phyloP scores from a whole-genome alignment of 257 asterid species.

The Nicotiana obtusifolia region DNA sequence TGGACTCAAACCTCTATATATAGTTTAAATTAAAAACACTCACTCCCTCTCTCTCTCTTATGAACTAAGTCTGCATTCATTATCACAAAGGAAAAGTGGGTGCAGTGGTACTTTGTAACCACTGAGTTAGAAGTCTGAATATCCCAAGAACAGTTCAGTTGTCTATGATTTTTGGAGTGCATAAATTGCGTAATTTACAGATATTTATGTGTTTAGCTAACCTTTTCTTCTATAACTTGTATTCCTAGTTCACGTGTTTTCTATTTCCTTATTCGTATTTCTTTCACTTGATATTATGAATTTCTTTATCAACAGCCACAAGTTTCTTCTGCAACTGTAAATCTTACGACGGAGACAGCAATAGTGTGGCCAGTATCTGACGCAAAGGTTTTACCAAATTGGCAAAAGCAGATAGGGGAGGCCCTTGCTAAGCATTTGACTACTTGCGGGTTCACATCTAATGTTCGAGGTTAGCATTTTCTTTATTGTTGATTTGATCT shows the following conservation, averaged over 20 bases:
- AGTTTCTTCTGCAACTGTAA: slow-evolving; percentile 89
- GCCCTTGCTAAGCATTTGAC: slow-evolving; percentile 93
- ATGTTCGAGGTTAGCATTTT: slow-evolving; percentile 56
- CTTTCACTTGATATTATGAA: slow-evolving; percentile 7
- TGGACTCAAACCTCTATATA: background rate
- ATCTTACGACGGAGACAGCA: slow-evolving; percentile 93
- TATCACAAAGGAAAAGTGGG: background rate
- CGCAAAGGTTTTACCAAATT: slow-evolving; percentile 67
- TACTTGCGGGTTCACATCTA: slow-evolving; percentile 75
- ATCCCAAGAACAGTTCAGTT: background rate
- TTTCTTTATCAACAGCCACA: slow-evolving; percentile 55
- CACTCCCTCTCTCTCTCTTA: background rate
- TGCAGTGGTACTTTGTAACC: background rate
- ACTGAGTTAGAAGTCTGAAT: background rate
- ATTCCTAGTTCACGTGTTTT: background rate
- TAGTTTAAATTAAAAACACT: background rate
- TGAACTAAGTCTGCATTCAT: background rate
- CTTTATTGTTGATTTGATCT: background rate
- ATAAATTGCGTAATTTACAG: background rate
- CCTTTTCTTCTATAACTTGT: slow-evolving; percentile 2
- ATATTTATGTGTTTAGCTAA: background rate
- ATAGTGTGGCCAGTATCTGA: slow-evolving; percentile 85
- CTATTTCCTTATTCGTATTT: background rate
- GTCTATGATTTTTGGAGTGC: background rate
- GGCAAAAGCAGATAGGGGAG: slow-evolving; percentile 86